phyloP scores from a whole-genome alignment of 1,139 yeast species.

The Pichia sp. region DNA sequence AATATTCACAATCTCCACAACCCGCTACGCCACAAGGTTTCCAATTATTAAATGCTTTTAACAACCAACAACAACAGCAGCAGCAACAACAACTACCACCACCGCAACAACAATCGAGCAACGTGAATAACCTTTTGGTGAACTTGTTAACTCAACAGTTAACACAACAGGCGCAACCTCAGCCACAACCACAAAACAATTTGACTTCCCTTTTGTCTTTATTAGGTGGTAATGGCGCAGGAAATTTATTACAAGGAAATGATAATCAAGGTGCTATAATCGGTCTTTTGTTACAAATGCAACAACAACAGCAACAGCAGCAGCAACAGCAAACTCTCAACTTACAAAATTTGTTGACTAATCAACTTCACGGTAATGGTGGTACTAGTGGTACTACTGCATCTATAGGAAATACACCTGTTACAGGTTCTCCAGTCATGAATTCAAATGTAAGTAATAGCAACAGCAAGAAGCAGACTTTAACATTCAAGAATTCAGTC shows the following conservation, averaged over 20 bases:
- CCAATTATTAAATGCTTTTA: not conserved
- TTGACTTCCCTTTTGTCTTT: slow-evolving; percentile 5
- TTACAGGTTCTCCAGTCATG: not conserved
- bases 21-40: slow-evolving; percentile 5
- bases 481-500: slow-evolving; percentile 17
- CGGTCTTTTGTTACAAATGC: slow-evolving; percentile 8
- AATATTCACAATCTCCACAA: slow-evolving; percentile 2
- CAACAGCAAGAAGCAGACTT: not conserved
- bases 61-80: slow-evolving; percentile 16
- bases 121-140: slow-evolving; percentile 12
- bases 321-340: slow-evolving; percentile 11
- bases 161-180: slow-evolving; percentile 6
- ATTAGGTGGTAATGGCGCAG: slow-evolving; percentile 4
- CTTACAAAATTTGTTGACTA: slow-evolving; percentile 1
- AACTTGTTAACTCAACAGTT: slow-evolving; percentile 17
- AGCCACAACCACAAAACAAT: slow-evolving; percentile 3
- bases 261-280: not conserved
- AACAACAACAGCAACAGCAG: slow-evolving; percentile 14
- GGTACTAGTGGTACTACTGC: not conserved
- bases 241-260: not conserved
- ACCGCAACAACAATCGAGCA: slow-evolving; percentile 15
- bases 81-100: slow-evolving; percentile 13
- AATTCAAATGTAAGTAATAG: not conserved
- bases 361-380: not conserved
- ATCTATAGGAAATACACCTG: not conserved